Percentiles rank a stretch among this genome's conserved stretches.
Evolutionary conservation across 257 asterid genomes (phyloP).

Genomic region (Paraleonurus japonicus): DNA sequence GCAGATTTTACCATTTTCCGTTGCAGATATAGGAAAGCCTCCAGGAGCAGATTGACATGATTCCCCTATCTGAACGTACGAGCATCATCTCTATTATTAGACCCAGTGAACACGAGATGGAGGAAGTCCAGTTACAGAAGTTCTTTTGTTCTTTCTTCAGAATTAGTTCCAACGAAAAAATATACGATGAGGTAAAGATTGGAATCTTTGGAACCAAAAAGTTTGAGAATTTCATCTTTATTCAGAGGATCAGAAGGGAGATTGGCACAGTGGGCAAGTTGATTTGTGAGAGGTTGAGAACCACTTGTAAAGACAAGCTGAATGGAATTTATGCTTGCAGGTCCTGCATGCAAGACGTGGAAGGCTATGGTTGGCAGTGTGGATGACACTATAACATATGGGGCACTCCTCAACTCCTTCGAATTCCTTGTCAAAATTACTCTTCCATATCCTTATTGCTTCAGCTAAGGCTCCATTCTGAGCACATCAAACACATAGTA

Average conservation of each 20-base stretch:
- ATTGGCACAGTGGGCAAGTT: conserved; percentile 95
- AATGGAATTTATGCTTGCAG: conserved; percentile 97
- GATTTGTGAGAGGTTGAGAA: conserved; percentile 99
- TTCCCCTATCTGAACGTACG: not conserved
- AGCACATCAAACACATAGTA: conserved; percentile 27
- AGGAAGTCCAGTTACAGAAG: not conserved
- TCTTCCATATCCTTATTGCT: conserved; percentile 93
- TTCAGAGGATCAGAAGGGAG: conserved; percentile 69
- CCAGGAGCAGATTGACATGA: conserved; percentile 14
- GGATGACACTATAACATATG: conserved; percentile 94
- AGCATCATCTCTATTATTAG: not conserved
- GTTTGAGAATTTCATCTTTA: not conserved
- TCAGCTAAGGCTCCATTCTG: conserved; percentile 99
- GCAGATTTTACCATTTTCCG: conserved; percentile 18
- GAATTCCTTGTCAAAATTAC: conserved; percentile 93
- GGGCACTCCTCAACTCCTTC: conserved; percentile 99
- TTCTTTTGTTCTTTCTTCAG: conserved; percentile 5
- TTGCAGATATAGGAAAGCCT: conserved; percentile 12
- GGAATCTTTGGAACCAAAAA: not conserved
- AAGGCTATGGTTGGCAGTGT: conserved; percentile 84
- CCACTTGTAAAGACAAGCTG: conserved; percentile 97
- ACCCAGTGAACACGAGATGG: not conserved
- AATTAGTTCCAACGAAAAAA: not conserved
- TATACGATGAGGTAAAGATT: conserved; percentile 1
- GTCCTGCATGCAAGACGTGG: conserved; percentile 99